Base-by-base conservation (phyloP, 345 rosid species). In the Pistacia vera region DNA sequence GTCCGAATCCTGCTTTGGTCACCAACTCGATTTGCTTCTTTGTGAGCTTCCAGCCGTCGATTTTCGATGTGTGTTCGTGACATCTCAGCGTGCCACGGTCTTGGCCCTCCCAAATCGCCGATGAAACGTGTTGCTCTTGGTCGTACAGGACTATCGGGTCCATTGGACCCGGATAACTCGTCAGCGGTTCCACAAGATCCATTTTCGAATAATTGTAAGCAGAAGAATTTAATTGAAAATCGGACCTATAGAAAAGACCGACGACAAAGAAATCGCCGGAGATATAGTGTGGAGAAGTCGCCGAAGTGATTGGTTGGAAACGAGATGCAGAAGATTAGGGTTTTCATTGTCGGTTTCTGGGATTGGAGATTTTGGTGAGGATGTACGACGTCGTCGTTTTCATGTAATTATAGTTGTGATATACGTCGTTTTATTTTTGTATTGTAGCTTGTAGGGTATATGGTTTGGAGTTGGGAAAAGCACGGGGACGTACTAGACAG, bases 61-160 rank as follows among this genome's bases (percentile, higher is more conserved):
- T 84, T 71, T 90, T 87, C 9, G 93, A 92, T 0, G 97, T 92
- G 72, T 90, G 87, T 72, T 88, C 97, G 30, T 90, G 97, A 69
- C 93, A 92, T 78, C 94, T 85, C 63, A 92, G 91, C 17, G 88
- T 94, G 67, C 93, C 94, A 36, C 97, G 85, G 71, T 92, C 97
- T 91, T 85, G 76, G 72, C 90, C 90, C 61, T 83, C 86, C 87
- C 88, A 73, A 67, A 85, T 81, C 20, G 88, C 90, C 16, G 90
- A 85, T 8, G 93, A 87, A 0, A 89, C 87, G 59, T 89, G 89
- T 81, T 85, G 85, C 49, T 85, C 93, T 87, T 89, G 90, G 74
- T 89, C 90, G 71, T 87, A 87, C 25, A 90, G 88, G 20, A 89
- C 79, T 5, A 78, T 67, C 1, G 61, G 75, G 13, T 83, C 81